Evolutionary conservation across 1,284 basidiomycete species (phyloP).

Genomic region (Neolentinus lepideus): DNA sequence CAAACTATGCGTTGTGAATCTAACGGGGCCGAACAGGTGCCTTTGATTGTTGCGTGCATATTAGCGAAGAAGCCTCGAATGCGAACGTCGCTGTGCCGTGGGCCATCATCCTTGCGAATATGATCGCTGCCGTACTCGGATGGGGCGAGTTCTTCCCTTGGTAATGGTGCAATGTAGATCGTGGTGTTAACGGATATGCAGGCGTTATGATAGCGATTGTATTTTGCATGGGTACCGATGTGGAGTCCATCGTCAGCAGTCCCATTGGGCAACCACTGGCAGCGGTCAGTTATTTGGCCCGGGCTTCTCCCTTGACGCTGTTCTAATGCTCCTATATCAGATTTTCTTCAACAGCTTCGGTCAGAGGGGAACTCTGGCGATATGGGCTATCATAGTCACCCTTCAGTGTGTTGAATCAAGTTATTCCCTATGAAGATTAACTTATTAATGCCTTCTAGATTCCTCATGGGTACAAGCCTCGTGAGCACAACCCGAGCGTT

Average conservation of each 20-base stretch:
- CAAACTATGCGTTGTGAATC: too few relatives aligned
- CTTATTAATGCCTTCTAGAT: neutral
- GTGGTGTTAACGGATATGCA: neutral
- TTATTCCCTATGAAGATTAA: neutral
- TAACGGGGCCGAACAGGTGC: constrained; percentile 19
- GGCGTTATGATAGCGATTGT: constrained; percentile 33
- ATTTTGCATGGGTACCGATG: constrained; percentile 60
- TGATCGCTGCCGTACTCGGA: constrained; percentile 56
- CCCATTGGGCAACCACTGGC: constrained; percentile 70
- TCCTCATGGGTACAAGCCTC: neutral
- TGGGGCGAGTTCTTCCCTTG: constrained; percentile 41
- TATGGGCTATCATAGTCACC: constrained; percentile 63
- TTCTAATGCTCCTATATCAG: constrained; percentile 12
- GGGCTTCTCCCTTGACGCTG: neutral
- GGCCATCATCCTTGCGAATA: constrained; percentile 34
- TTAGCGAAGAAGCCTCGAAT: constrained; percentile 12
- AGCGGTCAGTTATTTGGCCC: constrained; percentile 3
- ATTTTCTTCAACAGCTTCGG: constrained; percentile 70
- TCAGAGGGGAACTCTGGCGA: constrained; percentile 45
- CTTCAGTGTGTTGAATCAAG: constrained; percentile 41
- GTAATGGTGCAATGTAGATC: too few relatives aligned
- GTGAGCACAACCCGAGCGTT: neutral
- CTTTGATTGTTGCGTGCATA: constrained; percentile 40
- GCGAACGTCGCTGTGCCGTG: constrained; percentile 10
- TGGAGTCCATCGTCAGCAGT: constrained; percentile 47